A percentile compares a stretch with the other conserved stretches of the same genome.
Conservation (phyloP, 2,329 filamentous ascomycete species). For the Fusarium sp. region DNA sequence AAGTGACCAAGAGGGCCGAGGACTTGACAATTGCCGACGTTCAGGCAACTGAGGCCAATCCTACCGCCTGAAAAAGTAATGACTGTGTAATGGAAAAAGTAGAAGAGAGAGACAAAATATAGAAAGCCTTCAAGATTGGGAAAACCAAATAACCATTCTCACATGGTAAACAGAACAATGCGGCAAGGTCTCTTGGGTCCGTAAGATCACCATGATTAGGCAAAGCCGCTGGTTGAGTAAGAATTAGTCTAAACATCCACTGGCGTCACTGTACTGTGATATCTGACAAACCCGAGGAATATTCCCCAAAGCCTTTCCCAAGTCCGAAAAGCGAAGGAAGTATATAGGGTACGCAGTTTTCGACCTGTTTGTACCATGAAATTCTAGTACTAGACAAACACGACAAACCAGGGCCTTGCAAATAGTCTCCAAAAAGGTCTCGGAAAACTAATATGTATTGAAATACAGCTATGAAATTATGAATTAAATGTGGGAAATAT, state of each 20-base stretch:
- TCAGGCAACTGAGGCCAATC: conserved; percentile 20
- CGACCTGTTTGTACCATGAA: too few species aligned
- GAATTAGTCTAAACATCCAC: background rate
- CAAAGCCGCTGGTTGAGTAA: too few species aligned
- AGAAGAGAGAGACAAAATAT: conserved; percentile 4
- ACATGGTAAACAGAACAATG: too few species aligned
- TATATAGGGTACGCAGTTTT: too few species aligned
- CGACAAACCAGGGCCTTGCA: too few species aligned
- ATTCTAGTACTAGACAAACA: too few species aligned
- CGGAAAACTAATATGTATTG: background rate
- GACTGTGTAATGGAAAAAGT: conserved; percentile 1
- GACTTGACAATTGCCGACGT: conserved; percentile 32
- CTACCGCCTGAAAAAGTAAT: conserved; percentile 22
- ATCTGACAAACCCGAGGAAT: too few species aligned
- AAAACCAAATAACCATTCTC: too few species aligned
- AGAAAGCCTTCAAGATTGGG: background rate
- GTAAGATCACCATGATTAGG: too few species aligned
- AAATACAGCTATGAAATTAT: conserved; percentile 24
- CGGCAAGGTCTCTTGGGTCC: too few species aligned
- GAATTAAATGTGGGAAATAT: conserved; percentile 9
- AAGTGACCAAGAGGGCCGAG: conserved; percentile 33
- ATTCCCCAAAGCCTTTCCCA: too few species aligned
- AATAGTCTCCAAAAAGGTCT: background rate
- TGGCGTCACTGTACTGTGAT: background rate
- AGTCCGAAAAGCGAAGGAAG: too few species aligned